Conservation (phyloP, 1,284 basidiomycete species). For the Porogramme epimiltina region DNA sequence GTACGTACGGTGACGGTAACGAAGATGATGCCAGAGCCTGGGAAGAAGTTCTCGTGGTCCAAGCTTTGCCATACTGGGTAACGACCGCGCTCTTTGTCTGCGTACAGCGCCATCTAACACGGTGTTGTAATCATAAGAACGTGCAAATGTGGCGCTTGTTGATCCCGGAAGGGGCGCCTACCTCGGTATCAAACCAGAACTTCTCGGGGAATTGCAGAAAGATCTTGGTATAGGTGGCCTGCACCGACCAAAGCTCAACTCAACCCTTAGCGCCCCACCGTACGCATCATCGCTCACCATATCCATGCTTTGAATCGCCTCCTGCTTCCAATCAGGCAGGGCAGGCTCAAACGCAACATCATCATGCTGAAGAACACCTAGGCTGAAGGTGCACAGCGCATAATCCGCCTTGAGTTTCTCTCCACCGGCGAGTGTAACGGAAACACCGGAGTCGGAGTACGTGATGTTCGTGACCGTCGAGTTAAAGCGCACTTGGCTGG, state of each 20-base stretch:
- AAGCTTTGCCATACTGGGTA: constrained; percentile 73
- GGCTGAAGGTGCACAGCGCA: constrained; percentile 23
- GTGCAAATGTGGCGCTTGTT: neutral
- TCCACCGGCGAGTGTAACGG: constrained; percentile 48
- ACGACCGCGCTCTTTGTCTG: constrained; percentile 43
- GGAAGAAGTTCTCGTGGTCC: constrained; percentile 59
- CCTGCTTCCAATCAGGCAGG: constrained; percentile 64
- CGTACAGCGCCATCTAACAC: constrained; percentile 53
- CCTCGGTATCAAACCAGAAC: constrained; percentile 75
- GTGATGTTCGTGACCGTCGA: constrained; percentile 52
- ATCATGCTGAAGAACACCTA: constrained; percentile 65
- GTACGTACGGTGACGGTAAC: constrained; percentile 60
- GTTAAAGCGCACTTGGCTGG: constrained; percentile 50
- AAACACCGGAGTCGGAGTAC: constrained; percentile 42
- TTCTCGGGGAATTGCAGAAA: constrained; percentile 67
- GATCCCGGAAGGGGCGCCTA: constrained; percentile 11
- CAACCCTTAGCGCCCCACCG: neutral
- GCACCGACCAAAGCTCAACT: neutral
- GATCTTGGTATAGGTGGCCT: constrained; percentile 71
- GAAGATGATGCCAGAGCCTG: constrained; percentile 61
- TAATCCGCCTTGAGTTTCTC: constrained; percentile 35
- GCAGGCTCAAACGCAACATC: constrained; percentile 60
- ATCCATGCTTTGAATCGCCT: constrained; percentile 65
- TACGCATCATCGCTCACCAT: constrained; percentile 45
- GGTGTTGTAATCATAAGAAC: neutral